Evolutionary conservation across 305 asterid genomes (phyloP), one percentile per base, ranked within the genome.

Genomic region (Nicotiana rustica): DNA sequence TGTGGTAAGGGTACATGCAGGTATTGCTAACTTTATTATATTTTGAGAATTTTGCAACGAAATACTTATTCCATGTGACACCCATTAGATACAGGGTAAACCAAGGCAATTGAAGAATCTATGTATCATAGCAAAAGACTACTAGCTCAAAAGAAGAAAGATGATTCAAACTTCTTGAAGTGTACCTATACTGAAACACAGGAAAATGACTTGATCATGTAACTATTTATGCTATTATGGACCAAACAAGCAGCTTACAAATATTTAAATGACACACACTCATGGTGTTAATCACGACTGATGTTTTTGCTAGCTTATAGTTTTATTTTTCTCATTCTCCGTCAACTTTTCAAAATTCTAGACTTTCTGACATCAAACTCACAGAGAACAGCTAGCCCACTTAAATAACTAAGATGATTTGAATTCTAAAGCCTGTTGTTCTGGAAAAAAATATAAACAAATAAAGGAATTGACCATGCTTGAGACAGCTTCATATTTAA

Each of bases 81-180:
- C 60, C 78, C 61, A 19, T 71, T 44, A n/a, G 12, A 21, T 44
- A 44, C 59, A 71, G 36, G 78, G 36, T 71, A 44, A 36, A 71
- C 14, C 60, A 47, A 44, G 14, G 25, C 36, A 71, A 71, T 71
- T 47, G 38, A 71, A 71, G 61, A 35, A 71, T 19, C 78, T 12
- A 19, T 1, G 6, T 70, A 70, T 19, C 13, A 21, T 5, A 71
- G 78, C 19, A 71, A 44, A 71, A 71, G 61, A 19, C 61, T 44
- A 71, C 61, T 71, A 44, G 78, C 17, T 71, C 60, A 71, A 44
- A 69, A 21, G 36, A 71, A 71, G 61, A 5, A 70, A 47, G 10
- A 71, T 6, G 6, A 71, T 71, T 71, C 35, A 71, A 71, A 47
- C 13, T 44, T 12, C 36, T 41, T 41, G 18, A 19, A 71, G 36